phyloP scores from a whole-genome alignment of 2,329 filamentous ascomycete genomes.

The Decorospora gaudefroyi region DNA sequence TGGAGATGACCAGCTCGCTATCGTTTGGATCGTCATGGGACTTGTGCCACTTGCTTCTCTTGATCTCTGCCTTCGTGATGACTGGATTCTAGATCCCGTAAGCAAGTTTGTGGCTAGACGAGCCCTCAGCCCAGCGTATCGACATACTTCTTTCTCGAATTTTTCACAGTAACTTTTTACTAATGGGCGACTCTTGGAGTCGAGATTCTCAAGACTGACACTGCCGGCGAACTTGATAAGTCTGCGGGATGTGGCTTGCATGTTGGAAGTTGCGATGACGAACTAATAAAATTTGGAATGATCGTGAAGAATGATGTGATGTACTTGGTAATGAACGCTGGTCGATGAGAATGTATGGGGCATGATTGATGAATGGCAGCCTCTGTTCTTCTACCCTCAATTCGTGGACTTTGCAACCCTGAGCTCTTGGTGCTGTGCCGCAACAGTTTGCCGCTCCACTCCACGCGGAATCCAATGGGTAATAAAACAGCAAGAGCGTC shows the following conservation, averaged over 20 bases:
- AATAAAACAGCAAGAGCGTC: not conserved
- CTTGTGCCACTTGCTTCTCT: conserved; percentile 10
- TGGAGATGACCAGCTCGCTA: conserved; percentile 13
- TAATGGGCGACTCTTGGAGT: too few species aligned
- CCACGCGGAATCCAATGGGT: not conserved
- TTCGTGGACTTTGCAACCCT: not conserved
- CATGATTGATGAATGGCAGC: not conserved
- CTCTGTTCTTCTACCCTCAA: not conserved
- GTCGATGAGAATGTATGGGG: not conserved
- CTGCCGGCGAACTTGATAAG: too few species aligned
- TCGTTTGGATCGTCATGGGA: conserved; percentile 18
- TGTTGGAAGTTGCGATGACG: too few species aligned
- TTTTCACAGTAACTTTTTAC: too few species aligned
- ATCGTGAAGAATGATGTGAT: too few species aligned
- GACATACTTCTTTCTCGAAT: conserved; percentile 20
- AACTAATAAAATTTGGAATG: too few species aligned
- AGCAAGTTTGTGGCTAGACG: conserved; percentile 16
- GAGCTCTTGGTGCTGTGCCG: not conserved
- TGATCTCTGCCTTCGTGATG: conserved; percentile 14
- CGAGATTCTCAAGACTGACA: too few species aligned
- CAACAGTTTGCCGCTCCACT: not conserved
- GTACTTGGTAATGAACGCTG: not conserved
- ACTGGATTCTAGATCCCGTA: conserved; percentile 14
- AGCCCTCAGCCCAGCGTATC: too few species aligned
- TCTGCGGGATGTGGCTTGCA: too few species aligned